phyloP scores from a whole-genome alignment of 768 basidiomycete species.

The Termitomyces sp. region DNA sequence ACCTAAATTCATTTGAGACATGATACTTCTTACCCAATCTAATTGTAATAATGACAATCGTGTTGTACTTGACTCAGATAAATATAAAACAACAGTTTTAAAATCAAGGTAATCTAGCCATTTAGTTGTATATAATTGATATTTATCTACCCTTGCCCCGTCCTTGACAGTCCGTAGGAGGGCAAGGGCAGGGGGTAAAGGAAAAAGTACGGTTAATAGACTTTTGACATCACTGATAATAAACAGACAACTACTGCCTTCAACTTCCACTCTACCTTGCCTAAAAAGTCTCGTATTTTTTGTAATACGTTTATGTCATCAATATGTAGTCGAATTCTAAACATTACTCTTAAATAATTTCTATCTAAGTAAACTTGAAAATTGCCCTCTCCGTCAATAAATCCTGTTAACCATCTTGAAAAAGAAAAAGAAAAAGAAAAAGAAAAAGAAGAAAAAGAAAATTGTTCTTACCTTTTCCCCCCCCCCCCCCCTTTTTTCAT shows the following conservation, averaged over 20 bases:
- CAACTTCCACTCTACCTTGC: not conserved
- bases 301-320: conserved; percentile 2
- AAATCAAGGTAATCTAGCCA: not conserved
- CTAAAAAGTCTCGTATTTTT: conserved; percentile 2
- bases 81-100: conserved; percentile 1
- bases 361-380: conserved; percentile 1
- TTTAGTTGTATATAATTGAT: not conserved
- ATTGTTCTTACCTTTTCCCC: too few species aligned
- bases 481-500: not conserved
- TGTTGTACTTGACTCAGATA: not conserved
- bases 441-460: too few species aligned
- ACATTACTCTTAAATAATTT: conserved; percentile 1
- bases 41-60: conserved; percentile 1
- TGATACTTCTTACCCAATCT: not conserved
- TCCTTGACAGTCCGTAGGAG: too few species aligned
- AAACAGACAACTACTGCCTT: conserved; percentile 1
- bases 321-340: conserved; percentile 2
- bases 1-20: conserved; percentile 1
- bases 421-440: too few species aligned
- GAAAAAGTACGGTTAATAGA: conserved; percentile 1
- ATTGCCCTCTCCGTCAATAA: not conserved
- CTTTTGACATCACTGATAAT: not conserved
- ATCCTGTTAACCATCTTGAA: not conserved
- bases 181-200: not conserved
- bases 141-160: not conserved